Evolutionary conservation across 2,329 filamentous ascomycete species (phyloP).

Genomic region (Blastomyces silverae): DNA sequence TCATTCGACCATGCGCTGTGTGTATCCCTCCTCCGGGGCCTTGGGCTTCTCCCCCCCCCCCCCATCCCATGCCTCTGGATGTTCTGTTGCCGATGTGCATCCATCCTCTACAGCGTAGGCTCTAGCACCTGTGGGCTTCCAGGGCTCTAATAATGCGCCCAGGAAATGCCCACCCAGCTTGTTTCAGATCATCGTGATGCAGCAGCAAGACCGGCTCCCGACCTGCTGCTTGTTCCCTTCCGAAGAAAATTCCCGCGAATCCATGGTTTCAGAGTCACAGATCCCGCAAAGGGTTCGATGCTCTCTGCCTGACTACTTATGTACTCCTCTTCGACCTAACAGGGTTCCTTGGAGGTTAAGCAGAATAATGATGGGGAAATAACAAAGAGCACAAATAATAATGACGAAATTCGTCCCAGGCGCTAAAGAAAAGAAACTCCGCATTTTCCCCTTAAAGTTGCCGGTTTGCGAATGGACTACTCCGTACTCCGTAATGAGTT

Average conservation of each 20-base stretch:
- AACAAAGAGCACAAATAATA: no score
- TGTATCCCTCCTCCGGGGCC: background rate
- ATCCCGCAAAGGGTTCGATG: background rate
- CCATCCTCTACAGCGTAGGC: background rate
- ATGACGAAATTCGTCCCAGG: no score
- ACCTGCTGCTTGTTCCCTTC: background rate
- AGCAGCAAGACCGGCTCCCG: background rate
- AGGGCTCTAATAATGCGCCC: background rate
- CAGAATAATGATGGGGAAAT: no score
- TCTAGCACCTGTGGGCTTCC: no score
- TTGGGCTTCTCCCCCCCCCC: background rate
- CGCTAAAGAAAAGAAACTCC: background rate
- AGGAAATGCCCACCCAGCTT: conserved; percentile 2
- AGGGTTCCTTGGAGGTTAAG: no score
- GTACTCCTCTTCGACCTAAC: no score
- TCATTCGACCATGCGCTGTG: background rate
- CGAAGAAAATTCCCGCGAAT: background rate
- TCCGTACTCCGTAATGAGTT: no score
- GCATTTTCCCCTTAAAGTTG: background rate
- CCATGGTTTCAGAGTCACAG: background rate
- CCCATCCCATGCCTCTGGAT: no score
- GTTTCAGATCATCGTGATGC: background rate
- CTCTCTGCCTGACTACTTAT: background rate
- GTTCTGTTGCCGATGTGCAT: background rate
- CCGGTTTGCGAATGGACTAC: no score